Evolutionary conservation across 495 filamentous ascomycete species (phyloP).

Genomic region (Aspergillus sclerotiicarbonarius): DNA sequence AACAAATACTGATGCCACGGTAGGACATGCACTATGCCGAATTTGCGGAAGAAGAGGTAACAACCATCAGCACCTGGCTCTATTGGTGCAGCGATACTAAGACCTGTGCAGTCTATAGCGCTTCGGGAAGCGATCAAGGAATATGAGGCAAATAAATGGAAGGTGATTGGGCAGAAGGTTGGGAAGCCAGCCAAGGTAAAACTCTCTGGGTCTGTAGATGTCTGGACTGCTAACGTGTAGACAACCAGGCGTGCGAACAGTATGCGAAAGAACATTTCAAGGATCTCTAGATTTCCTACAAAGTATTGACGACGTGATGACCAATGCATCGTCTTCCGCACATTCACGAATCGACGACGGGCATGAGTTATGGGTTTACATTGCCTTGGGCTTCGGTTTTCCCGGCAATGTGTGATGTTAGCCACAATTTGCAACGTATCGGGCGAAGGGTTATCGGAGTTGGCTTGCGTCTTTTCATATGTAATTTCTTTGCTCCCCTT

Average conservation of each 20-base stretch:
- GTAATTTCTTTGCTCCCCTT: constrained; percentile 14
- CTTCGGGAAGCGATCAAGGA: constrained; percentile 94
- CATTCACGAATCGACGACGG: constrained; percentile 8
- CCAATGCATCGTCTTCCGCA: constrained; percentile 30
- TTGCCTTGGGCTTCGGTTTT: background rate
- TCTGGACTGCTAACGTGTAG: constrained; percentile 13
- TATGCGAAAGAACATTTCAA: constrained; percentile 97
- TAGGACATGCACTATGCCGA: constrained; percentile 99
- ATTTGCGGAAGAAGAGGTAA: constrained; percentile 96
- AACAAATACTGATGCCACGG: constrained; percentile 25
- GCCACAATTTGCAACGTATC: constrained; percentile 18
- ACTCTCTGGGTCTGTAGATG: background rate
- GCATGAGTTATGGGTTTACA: constrained; percentile 1
- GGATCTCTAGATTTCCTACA: constrained; percentile 39
- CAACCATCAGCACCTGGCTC: background rate
- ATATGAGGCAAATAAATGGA: constrained; percentile 98
- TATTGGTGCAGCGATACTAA: constrained; percentile 31
- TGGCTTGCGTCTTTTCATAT: constrained; percentile 18
- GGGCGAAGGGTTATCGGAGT: constrained; percentile 27
- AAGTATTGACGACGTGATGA: constrained; percentile 42
- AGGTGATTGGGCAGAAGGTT: constrained; percentile 91
- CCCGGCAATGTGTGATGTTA: constrained; percentile 3
- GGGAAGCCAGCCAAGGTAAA: constrained; percentile 94
- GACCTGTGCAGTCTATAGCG: constrained; percentile 64
- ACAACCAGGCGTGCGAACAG: constrained; percentile 84